phyloP scores from a whole-genome alignment of 2,329 filamentous ascomycete genomes.

The Arthrobotrys sphaeroides region DNA sequence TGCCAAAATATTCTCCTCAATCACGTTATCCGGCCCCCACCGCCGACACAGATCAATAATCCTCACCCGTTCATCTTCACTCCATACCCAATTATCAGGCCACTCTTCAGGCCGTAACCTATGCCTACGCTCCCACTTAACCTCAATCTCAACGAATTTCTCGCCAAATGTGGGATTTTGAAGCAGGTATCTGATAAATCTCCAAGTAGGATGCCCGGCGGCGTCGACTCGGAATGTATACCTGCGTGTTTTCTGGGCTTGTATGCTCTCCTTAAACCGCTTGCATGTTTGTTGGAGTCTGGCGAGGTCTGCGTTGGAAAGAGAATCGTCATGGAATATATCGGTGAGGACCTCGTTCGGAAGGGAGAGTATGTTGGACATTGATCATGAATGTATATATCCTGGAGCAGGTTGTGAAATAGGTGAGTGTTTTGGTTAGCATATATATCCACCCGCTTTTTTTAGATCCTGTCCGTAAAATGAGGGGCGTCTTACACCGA shows the following conservation, averaged over 20 bases:
- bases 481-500: too few species aligned
- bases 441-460: too few species aligned
- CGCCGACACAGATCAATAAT: not conserved
- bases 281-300: not conserved
- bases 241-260: not conserved
- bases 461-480: too few species aligned
- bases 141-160: not conserved
- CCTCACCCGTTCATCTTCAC: not conserved
- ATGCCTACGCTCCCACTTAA: constrained; percentile 20
- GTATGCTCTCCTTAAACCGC: constrained; percentile 12
- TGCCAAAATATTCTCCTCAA: not conserved
- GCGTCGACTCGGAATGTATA: constrained; percentile 34
- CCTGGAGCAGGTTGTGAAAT: too few species aligned
- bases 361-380: not conserved
- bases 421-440: too few species aligned
- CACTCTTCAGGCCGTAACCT: not conserved
- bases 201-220: constrained; percentile 1
- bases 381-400: not conserved
- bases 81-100: not conserved
- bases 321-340: constrained; percentile 2
- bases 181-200: not conserved
- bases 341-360: constrained; percentile 8
- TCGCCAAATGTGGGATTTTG: constrained; percentile 14
- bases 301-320: constrained; percentile 20
- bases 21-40: not conserved